These are phyloP conservation scores for Sphagnum contortum DNA, from an alignment of 225 moss, liverwort and hornwort genomes.

Conservation along the genomic window DNA sequence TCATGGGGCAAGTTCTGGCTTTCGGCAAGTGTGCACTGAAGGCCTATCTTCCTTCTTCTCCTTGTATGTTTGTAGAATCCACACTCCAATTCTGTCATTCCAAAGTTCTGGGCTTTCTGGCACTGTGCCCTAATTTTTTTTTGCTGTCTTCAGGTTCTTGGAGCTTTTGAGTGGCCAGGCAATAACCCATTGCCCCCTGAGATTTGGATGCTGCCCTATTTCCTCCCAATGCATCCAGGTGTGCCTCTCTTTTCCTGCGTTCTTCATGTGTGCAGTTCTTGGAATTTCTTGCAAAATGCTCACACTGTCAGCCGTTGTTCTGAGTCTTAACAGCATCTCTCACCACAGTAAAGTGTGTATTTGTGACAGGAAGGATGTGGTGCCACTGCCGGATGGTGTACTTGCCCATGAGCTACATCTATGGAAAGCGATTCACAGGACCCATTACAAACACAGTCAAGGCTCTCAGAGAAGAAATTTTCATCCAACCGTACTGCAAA, in stretches of 20 bases:
- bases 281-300: no score
- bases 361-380: conserved; percentile 85
- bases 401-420: conserved; percentile 90
- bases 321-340: no score
- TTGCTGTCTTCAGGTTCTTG: conserved; percentile 58
- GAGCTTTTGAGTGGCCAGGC: conserved; percentile 90
- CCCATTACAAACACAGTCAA: conserved; percentile 54
- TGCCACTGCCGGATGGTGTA: conserved; percentile 99
- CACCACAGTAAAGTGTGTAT: no score
- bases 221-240: conserved; percentile 89
- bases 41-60: conserved; percentile 6
- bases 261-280: no score
- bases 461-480: conserved; percentile 70
- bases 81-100: no score
- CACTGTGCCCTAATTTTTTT: conserved; percentile 1
- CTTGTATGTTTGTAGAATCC: no score
- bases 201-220: conserved; percentile 77
- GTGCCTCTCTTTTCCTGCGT: background rate
- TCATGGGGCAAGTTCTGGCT: conserved; percentile 99
- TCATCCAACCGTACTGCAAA: conserved; percentile 53
- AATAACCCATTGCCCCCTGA: conserved; percentile 94
- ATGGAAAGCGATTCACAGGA: conserved; percentile 74
- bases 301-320: no score
- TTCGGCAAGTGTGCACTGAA: conserved; percentile 34
- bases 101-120: background rate